Conservation (phyloP, 306 rosid genomes). For the Neltuma alba region DNA sequence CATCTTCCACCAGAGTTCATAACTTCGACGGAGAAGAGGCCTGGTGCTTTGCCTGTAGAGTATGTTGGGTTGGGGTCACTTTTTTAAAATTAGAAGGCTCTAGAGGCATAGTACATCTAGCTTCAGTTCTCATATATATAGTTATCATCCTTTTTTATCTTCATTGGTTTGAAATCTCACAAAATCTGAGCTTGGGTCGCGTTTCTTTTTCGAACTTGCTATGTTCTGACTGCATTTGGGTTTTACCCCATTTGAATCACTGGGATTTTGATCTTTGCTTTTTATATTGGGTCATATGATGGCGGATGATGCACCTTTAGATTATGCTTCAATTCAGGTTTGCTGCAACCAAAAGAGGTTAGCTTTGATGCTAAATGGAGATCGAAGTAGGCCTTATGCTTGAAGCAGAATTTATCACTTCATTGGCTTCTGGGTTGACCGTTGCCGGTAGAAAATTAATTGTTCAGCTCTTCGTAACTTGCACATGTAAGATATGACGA, state of each 20-base stretch:
- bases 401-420: neutral
- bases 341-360: slow-evolving; percentile 73
- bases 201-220: neutral
- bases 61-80: neutral
- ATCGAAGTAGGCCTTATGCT: slow-evolving; percentile 12
- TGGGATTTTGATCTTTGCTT: slow-evolving; percentile 30
- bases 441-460: neutral
- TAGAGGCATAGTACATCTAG: neutral
- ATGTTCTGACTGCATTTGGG: neutral
- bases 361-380: neutral
- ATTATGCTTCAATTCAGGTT: slow-evolving; percentile 69
- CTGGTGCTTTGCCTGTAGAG: neutral
- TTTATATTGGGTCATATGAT: slow-evolving; percentile 55
- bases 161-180: slow-evolving; percentile 1
- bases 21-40: neutral
- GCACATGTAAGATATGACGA: neutral
- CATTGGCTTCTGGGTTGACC: neutral
- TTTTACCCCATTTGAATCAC: slow-evolving; percentile 27
- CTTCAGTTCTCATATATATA: neutral
- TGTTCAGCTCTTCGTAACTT: neutral
- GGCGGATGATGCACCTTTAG: slow-evolving; percentile 55
- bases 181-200: neutral
- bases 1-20: neutral
- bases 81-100: neutral
- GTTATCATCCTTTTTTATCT: neutral